Percentiles rank a stretch among this genome's conserved stretches.
These are phyloP conservation scores for Hypoxylon sp. DNA, from an alignment of 2,329 filamentous ascomycete species.

Conservation along the genomic window DNA sequence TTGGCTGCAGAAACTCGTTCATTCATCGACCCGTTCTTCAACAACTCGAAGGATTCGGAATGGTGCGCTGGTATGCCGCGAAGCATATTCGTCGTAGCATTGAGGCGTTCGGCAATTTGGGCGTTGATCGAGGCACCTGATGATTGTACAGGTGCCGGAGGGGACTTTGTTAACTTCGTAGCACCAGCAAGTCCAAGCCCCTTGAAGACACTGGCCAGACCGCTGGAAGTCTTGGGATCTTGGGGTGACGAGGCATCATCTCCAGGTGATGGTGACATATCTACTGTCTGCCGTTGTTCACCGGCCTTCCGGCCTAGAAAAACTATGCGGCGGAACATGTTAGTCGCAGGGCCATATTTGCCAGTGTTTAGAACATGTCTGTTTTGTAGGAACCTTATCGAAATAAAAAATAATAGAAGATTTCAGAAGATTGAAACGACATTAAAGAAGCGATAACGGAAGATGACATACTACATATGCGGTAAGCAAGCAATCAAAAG, in stretches of 20 bases:
- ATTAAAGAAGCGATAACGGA: slow-evolving; percentile 32
- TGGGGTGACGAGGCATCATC: slow-evolving; percentile 68
- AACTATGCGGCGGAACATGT: slow-evolving; percentile 63
- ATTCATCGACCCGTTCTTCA: slow-evolving; percentile 66
- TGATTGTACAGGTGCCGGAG: slow-evolving; percentile 61
- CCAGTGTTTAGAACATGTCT: slow-evolving; percentile 21
- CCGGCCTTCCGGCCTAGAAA: slow-evolving; percentile 61
- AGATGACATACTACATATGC: slow-evolving; percentile 31
- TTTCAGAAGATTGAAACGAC: slow-evolving; percentile 1
- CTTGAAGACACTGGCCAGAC: slow-evolving; percentile 75
- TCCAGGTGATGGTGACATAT: slow-evolving; percentile 74
- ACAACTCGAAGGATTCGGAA: slow-evolving; percentile 67
- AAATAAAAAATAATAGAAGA: slow-evolving; percentile 13
- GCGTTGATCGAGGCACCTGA: slow-evolving; percentile 55
- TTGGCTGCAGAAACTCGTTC: slow-evolving; percentile 72
- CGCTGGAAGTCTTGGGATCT: slow-evolving; percentile 69
- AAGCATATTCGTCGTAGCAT: slow-evolving; percentile 59
- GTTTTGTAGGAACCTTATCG: slow-evolving; percentile 4
- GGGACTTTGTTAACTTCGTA: slow-evolving; percentile 67
- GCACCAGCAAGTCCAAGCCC: slow-evolving; percentile 71
- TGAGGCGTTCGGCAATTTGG: slow-evolving; percentile 63
- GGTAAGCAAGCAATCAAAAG: slow-evolving; percentile 40
- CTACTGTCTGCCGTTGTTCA: slow-evolving; percentile 58
- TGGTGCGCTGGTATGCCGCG: slow-evolving; percentile 67
- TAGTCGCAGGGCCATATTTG: slow-evolving; percentile 49